Percentiles rank a stretch among this genome's conserved stretches.
Conservation (phyloP, 345 rosid genomes). For the Lepidium africanum region DNA sequence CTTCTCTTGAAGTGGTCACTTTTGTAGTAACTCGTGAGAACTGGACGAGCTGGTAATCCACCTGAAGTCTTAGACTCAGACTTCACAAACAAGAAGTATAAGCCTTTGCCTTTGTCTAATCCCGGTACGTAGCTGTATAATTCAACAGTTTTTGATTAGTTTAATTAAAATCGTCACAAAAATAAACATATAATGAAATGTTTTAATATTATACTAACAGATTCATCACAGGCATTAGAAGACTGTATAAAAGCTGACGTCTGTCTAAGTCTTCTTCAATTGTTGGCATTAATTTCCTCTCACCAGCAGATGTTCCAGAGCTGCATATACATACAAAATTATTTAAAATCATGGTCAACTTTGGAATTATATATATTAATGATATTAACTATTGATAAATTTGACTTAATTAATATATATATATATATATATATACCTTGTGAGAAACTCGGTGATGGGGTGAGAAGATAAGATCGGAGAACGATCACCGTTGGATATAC, state of each 20-base stretch:
- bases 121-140: constrained; percentile 61
- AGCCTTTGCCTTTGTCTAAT: constrained; percentile 82
- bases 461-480: constrained; percentile 63
- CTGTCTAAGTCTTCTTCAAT: constrained; percentile 77
- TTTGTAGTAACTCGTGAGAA: constrained; percentile 87
- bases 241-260: constrained; percentile 63
- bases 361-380: background rate
- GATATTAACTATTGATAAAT: background rate
- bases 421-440: constrained; percentile 36
- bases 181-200: background rate
- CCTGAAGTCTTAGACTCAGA: constrained; percentile 76
- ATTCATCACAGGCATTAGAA: constrained; percentile 93
- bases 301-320: constrained; percentile 97
- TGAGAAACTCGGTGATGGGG: constrained; percentile 72
- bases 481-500: constrained; percentile 69
- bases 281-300: constrained; percentile 90
- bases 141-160: background rate
- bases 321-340: constrained; percentile 28
- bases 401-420: background rate
- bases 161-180: background rate
- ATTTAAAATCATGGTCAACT: background rate
- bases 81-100: constrained; percentile 75
- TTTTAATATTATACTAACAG: constrained; percentile 36
- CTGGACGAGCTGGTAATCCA: constrained; percentile 85
- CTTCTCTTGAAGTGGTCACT: constrained; percentile 71